Base-by-base conservation (phyloP, 768 basidiomycete species). In the Dioszegia aurantiaca region DNA sequence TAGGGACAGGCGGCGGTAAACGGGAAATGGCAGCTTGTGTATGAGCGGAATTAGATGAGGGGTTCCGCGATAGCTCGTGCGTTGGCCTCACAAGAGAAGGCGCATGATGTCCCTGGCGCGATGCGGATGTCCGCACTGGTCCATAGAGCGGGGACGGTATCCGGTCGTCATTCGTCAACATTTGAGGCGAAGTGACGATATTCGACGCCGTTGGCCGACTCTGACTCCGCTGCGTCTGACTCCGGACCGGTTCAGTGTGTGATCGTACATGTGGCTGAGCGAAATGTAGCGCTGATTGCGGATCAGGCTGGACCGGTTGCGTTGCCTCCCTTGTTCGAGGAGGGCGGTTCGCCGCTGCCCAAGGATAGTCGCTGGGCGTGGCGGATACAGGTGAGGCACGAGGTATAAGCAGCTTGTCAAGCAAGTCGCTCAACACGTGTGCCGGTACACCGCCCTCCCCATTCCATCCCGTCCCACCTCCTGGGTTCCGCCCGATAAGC, bases 361-460 rank as follows among this genome's bases (percentile, higher is more conserved):
- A 53, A 36, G 51, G 51, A 19, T 53, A 53, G 23, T 53, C 51
- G 37, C 51, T 53, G 14, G 43, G 44, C 33, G 45, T 26, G 19
- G 36, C 26, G 1, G 45, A 26, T 21, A 23, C 17, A 6, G 55
- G 43, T 56, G 55, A 47, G 3, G 26, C 21, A 11, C 24, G 33
- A 24, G 43, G 33, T 8, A 47, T 4, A 8, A 53, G 17, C 36
- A 53, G 39, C 36, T 31, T 37, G 42, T 73, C 66, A 43, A 75
- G 54, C 56, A 61, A 63, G 14, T 30, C 33, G 2, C 8, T 21
- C 10, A 74, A 54, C 11, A 65, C 40, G 27, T 59, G 53, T 12
- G 72, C 69, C 0, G 69, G 72, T 21, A 75, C 60, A 30, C 74
- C 74, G 28, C 72, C 72, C 60, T 75, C 74, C 9, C 74, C 74